Base-by-base conservation (phyloP, 2,329 filamentous ascomycete species). In the Aspergillus sp. region DNA sequence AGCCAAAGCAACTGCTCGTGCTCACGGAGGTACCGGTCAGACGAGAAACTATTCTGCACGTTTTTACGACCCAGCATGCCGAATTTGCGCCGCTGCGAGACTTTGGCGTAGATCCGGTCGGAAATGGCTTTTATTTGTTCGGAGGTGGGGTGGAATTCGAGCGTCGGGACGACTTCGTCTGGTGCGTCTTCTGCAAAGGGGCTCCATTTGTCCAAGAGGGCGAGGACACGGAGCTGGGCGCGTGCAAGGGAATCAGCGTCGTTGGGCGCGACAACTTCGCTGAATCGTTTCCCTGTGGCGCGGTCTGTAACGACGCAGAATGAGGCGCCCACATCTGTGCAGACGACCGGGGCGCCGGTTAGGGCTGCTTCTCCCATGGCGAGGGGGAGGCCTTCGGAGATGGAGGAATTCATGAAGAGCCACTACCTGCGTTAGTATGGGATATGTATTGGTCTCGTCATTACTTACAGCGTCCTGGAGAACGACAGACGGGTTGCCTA, bases 191-290 rank as follows among this genome's bases (percentile, higher is more conserved):
- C 80, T 3, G 82, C 81, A 65, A 83, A 86, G 49, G 81, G 72
- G 48, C 79, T 75, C 85, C 84, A 88, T 62, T 85, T 80, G 6
- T 83, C 85, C 0, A 86, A 71, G 75, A 88, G 80, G 3, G 79
- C 83, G 13, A 88, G 76, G 57, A 87, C 78, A 52, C 81, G 82
- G 59, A 88, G 81, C 63, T 88, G 85, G 0, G 85, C 85, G 18
- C 81, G 77, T 0, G 85, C 85, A 1, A 88, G 75, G 2, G 81
- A 80, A 41, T 79, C 78, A 7, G 84, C 79, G 67, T 88, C 85
- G 62, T 87, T 88, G 1, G 85, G 85, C 5, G 85, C 82, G 2
- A 87, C 84, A 6, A 87, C 82, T 58, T 83, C 84, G 60, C 83
- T 84, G 72, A 83, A 87, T 9, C 78, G 73, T 3, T 78, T 73